Percentiles rank a stretch among this genome's conserved stretches.
These are phyloP conservation scores for Botryotinia calthae DNA, from an alignment of 2,329 filamentous ascomycete species.

Conservation along the genomic window DNA sequence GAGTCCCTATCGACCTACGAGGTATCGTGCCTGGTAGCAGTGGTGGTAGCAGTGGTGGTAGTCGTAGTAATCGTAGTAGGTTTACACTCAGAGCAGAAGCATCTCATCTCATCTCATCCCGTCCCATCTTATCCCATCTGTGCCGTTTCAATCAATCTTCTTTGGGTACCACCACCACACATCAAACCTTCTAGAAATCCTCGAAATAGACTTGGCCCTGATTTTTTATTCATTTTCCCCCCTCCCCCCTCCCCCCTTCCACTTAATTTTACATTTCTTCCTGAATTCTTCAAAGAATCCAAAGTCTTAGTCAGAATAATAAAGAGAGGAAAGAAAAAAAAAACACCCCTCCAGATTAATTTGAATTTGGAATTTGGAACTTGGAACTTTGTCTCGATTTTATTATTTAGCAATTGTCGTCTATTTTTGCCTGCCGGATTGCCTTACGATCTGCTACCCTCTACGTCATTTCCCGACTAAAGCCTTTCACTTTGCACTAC, in stretches of 20 bases:
- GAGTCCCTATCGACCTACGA: not conserved
- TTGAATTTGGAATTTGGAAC: not conserved
- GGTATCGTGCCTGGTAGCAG: too few relatives aligned
- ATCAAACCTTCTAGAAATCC: not conserved
- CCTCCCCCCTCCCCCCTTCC: not conserved
- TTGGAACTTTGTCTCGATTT: not conserved
- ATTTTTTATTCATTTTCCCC: not conserved
- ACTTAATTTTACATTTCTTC: not conserved
- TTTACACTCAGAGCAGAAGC: not conserved
- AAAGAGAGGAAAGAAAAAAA: not conserved
- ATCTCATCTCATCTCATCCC: not conserved
- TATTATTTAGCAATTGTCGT: not conserved
- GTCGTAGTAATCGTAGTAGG: not conserved
- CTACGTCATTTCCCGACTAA: slow-evolving; percentile 15
- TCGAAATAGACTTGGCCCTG: not conserved
- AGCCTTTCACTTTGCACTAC: slow-evolving; percentile 12
- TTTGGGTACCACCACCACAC: not conserved
- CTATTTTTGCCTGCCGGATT: slow-evolving; percentile 13
- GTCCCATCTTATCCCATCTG: not conserved
- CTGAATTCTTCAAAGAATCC: not conserved
- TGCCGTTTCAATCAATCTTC: not conserved
- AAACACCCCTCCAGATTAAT: not conserved
- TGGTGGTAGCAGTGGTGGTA: too few relatives aligned
- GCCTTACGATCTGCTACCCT: slow-evolving; percentile 5
- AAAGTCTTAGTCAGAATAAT: not conserved